A percentile compares a stretch with the other conserved stretches of the same genome.
Evolutionary conservation across 2,329 filamentous ascomycete species (phyloP).

Genomic region (Ophioceras dolichostomum): DNA sequence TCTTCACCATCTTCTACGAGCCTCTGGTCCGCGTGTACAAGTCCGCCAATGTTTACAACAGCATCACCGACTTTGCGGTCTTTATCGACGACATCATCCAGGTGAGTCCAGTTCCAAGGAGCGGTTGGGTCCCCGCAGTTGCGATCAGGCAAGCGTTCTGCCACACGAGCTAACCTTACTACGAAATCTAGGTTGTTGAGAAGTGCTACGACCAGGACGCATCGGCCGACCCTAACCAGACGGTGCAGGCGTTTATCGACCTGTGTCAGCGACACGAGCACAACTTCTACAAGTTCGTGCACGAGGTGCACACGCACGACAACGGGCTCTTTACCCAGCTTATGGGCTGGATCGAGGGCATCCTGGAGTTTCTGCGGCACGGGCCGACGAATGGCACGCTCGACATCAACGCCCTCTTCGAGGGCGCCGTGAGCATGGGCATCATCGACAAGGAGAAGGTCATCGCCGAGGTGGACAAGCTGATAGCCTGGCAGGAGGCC

Average conservation of each 20-base stretch:
- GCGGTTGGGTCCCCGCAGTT: too few relatives aligned
- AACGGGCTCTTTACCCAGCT: slow-evolving; percentile 92
- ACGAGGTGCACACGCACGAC: slow-evolving; percentile 94
- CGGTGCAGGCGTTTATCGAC: slow-evolving; percentile 95
- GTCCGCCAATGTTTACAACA: slow-evolving; percentile 95
- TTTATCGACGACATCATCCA: slow-evolving; percentile 90
- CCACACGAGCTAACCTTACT: not conserved
- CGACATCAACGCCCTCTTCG: slow-evolving; percentile 89
- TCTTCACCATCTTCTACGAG: slow-evolving; percentile 99
- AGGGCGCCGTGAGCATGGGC: slow-evolving; percentile 58
- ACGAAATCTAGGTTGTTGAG: slow-evolving; percentile 40
- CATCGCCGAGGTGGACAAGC: slow-evolving; percentile 66
- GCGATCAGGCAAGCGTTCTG: too few relatives aligned
- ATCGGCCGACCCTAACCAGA: slow-evolving; percentile 93
- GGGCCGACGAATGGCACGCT: slow-evolving; percentile 77
- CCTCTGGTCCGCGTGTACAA: slow-evolving; percentile 96
- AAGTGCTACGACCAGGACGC: slow-evolving; percentile 63
- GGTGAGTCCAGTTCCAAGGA: too few relatives aligned
- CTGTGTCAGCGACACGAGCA: slow-evolving; percentile 89
- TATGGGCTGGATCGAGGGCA: slow-evolving; percentile 95
- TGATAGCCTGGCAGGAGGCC: slow-evolving; percentile 90
- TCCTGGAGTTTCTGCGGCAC: slow-evolving; percentile 81
- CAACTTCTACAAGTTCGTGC: slow-evolving; percentile 98
- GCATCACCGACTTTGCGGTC: slow-evolving; percentile 87
- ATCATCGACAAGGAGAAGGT: slow-evolving; percentile 60